A percentile compares a stretch with the other conserved stretches of the same genome.
Conservation (phyloP, 768 basidiomycete species). For the Nidularia sp. region DNA sequence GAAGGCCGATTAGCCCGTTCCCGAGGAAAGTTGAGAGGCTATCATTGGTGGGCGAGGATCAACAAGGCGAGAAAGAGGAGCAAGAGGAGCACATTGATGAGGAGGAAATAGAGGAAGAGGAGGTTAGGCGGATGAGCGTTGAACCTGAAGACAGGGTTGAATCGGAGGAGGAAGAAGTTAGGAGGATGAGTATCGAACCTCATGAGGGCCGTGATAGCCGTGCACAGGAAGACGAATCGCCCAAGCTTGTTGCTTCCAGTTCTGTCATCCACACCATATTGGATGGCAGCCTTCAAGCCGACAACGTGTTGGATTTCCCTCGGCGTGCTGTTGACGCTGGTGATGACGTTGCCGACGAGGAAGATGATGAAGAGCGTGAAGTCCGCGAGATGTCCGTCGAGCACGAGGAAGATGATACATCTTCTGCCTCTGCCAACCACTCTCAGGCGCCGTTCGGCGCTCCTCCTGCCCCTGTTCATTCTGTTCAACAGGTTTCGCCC, state of each 20-base stretch:
- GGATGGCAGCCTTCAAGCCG: too few relatives aligned
- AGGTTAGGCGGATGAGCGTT: slow-evolving; percentile 10
- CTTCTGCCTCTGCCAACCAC: too few relatives aligned
- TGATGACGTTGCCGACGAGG: slow-evolving; percentile 5
- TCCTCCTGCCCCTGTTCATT: background rate
- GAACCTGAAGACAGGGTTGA: slow-evolving; percentile 12
- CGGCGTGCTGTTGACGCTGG: too few relatives aligned
- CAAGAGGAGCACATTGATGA: slow-evolving; percentile 14
- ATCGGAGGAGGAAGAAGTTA: slow-evolving; percentile 16
- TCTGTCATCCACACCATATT: too few relatives aligned
- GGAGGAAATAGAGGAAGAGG: slow-evolving; percentile 19
- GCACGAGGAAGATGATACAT: slow-evolving; percentile 8
- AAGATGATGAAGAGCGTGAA: slow-evolving; percentile 19
- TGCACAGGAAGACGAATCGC: background rate
- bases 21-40: slow-evolving; percentile 28
- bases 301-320: too few relatives aligned
- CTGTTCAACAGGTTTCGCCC: background rate
- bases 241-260: too few relatives aligned
- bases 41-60: slow-evolving; percentile 9
- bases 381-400: slow-evolving; percentile 14
- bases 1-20: slow-evolving; percentile 67
- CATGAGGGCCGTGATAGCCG: slow-evolving; percentile 8
- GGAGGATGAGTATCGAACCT: slow-evolving; percentile 17
- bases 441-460: background rate
- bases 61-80: slow-evolving; percentile 6